Base-by-base conservation (phyloP, 2,329 filamentous ascomycete species). In the Curvularia spicifera region DNA sequence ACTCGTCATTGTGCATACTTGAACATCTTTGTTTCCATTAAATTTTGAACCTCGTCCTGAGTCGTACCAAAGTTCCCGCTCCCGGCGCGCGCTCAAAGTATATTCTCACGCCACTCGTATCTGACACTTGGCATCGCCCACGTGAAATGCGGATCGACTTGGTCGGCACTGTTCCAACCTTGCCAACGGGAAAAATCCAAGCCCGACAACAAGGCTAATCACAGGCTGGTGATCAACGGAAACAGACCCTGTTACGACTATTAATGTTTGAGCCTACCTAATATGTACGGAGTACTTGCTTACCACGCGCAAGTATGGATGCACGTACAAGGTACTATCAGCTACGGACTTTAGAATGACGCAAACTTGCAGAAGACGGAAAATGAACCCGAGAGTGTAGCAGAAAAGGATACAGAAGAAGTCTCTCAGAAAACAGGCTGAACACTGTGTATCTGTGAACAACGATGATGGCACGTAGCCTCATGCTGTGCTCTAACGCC, bases 21-120 rank as follows among this genome's bases (percentile, higher is more conserved):
- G 22, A 1, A 9, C 15, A 15, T 26, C 22, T 26, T 7, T 4
- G 18, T 24, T 9, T 29, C 29, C 5, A 48, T 33, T 22, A 7
- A 24, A 18, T 20, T 48, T 24, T 35, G 18, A 18, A 22, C 10
- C 18, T 35, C 4, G 13, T 15, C 26, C 45, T 35, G 8, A 24
- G 6, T 33, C 45, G 31, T 22, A 12, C 20, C 26, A 48, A 35
- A 35, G 29, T 26, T 26, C n/a, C 29, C 18, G 10, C 29, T 29
- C 29, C 12, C 1, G n/a, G 29, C 18, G 45, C 13, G 29, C 44
- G 12, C 31, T 48, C 45, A 48, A 35, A 48, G 29, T n/a, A 35
- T 35, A 33, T 48, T 48, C 45, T 24, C 18, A 35, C 45, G 45
- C 45, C 29, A 48, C 45, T 22, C 18, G 45, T 48, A 48, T 24